These are phyloP conservation scores for Aspergillus incahuasiensis DNA, from an alignment of 495 filamentous ascomycete species.

Conservation along the genomic window DNA sequence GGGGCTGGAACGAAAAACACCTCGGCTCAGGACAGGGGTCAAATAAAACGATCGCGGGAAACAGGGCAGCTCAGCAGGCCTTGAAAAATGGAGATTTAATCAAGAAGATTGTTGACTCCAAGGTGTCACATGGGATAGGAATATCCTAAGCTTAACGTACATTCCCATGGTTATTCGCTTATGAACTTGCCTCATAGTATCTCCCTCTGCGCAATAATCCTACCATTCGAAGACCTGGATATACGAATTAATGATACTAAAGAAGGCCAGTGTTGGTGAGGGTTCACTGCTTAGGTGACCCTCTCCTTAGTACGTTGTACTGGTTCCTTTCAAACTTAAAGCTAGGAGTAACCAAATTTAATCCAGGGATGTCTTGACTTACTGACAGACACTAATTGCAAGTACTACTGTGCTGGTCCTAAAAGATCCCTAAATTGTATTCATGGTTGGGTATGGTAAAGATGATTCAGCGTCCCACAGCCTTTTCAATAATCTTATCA, in stretches of 20 bases:
- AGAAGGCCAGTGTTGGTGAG: too few relatives aligned
- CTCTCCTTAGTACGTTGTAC: too few relatives aligned
- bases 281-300: too few relatives aligned
- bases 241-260: too few relatives aligned
- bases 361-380: too few relatives aligned
- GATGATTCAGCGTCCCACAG: not conserved
- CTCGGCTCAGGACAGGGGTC: constrained; percentile 64
- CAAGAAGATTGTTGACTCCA: constrained; percentile 37
- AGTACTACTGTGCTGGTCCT: too few relatives aligned
- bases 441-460: not conserved
- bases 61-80: constrained; percentile 63
- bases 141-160: not conserved
- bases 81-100: constrained; percentile 56
- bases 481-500: not conserved
- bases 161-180: not conserved
- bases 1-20: constrained; percentile 59
- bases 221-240: not conserved
- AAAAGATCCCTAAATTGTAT: too few relatives aligned
- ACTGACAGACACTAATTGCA: too few relatives aligned
- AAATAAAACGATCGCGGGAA: constrained; percentile 70
- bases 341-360: too few relatives aligned
- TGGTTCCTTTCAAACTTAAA: too few relatives aligned
- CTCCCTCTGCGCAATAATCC: not conserved
- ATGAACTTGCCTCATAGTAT: not conserved
- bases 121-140: not conserved